Evolutionary conservation across 148 eudicot species (phyloP).

Genomic region (Pouteria glomerata): DNA sequence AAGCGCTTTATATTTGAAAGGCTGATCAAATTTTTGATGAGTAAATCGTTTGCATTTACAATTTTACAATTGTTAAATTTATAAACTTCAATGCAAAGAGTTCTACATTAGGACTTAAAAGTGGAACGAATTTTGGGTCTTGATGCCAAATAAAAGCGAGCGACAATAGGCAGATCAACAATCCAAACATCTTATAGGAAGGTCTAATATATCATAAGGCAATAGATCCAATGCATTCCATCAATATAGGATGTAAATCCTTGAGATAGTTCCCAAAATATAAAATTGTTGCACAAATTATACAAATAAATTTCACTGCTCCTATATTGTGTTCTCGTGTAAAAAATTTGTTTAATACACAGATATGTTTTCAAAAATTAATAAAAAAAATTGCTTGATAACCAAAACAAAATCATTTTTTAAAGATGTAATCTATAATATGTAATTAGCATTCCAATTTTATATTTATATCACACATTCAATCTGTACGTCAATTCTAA

Average conservation of each 20-base stretch:
- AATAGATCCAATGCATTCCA: too few species aligned
- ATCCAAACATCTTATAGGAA: not conserved
- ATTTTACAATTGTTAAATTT: too few species aligned
- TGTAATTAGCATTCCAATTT: too few species aligned
- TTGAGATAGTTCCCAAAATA: not conserved
- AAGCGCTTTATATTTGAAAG: too few species aligned
- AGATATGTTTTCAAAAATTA: too few species aligned
- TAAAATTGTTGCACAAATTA: not conserved
- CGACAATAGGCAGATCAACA: not conserved
- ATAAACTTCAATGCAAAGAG: not conserved
- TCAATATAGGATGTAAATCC: not conserved
- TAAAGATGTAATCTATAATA: too few species aligned
- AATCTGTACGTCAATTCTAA: too few species aligned
- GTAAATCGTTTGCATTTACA: too few species aligned
- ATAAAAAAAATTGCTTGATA: not conserved
- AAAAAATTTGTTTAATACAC: too few species aligned
- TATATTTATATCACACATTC: too few species aligned
- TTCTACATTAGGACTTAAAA: not conserved
- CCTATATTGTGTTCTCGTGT: not conserved
- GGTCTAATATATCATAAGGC: not conserved
- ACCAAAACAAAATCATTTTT: too few species aligned
- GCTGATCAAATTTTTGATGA: too few species aligned
- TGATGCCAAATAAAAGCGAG: not conserved
- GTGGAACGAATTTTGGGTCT: not conserved
- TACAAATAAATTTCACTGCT: not conserved